Conservation (phyloP, 177 flowering plant species). For the Tripterygium wilfordii region DNA sequence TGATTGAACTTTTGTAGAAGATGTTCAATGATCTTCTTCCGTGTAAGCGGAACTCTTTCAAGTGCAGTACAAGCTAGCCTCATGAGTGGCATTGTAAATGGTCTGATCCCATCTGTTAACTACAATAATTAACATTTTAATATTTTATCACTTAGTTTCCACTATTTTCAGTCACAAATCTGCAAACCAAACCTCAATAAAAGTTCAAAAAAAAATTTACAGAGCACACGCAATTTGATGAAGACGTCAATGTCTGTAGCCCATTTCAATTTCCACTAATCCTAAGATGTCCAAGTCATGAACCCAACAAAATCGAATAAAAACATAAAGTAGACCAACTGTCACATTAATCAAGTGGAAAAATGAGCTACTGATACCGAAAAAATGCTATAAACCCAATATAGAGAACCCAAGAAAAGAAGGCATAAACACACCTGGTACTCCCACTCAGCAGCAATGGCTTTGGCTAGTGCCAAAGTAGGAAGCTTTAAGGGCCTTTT, state of each 20-base stretch:
- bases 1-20: slow-evolving; percentile 70
- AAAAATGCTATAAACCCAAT: background rate
- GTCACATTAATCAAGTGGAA: background rate
- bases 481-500: slow-evolving; percentile 83
- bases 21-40: slow-evolving; percentile 59
- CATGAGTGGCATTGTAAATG: slow-evolving; percentile 98
- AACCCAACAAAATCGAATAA: background rate
- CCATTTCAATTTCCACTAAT: background rate
- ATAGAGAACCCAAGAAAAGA: background rate
- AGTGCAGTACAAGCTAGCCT: slow-evolving; percentile 88
- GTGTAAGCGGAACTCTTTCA: slow-evolving; percentile 93
- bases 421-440: slow-evolving; percentile 55
- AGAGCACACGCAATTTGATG: too few species aligned
- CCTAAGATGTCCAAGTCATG: too few species aligned
- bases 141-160: too few species aligned
- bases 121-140: slow-evolving; percentile 32
- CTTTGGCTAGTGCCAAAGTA: slow-evolving; percentile 62
- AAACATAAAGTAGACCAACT: background rate
- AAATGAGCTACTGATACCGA: background rate
- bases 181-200: background rate
- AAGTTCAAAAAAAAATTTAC: background rate
- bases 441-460: slow-evolving; percentile 97
- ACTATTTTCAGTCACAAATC: background rate
- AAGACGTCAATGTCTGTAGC: too few species aligned
- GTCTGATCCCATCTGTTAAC: slow-evolving; percentile 91